Base-by-base conservation (phyloP, 1,139 yeast genomes). In the Candida neerlandica region DNA sequence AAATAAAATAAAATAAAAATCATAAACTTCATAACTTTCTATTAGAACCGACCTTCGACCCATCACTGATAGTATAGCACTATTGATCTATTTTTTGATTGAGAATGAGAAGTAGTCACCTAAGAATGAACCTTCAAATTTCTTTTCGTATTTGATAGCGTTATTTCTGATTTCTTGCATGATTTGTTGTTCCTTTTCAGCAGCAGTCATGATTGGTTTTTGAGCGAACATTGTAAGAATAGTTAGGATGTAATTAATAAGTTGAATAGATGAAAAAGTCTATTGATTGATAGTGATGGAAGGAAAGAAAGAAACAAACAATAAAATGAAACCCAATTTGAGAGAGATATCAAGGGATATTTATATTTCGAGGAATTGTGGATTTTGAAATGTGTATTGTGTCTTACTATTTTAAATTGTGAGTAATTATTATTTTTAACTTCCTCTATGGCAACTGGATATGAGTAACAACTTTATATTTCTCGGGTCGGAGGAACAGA, bases 151-250 rank as follows among this genome's bases (percentile, higher is more conserved):
- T 58, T 67, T 71, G 46, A 61, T 65, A 46, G 59, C 49, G 50
- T 58, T 60, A 35, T 72, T 65, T 69, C 77, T 73, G 56, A 76
- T 75, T 56, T 75, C 80, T 51, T 67, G 69, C 80, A 76, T 75
- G 57, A 76, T 75, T 59, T 66, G 68, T 55, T 78, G 80, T 67
- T 76, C 81, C 65, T 76, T 76, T 63, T 76, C 79, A 57, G 64
- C 68, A 49, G 77, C 77, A 56, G 70, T 64, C 58, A 67, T 54
- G 58, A 60, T 65, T 46, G 56, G 46, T 47, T 50, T 46, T 51
- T 59, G 58, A 38, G 59, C 38, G 41, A 51, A 49, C 60, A 59
- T 58, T 49, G 53, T 53, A 23, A 5, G 12, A 18, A 18, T 16
- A 10, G 38, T 14, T 34, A 34, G 21, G n/a, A 5, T 14, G 19